Base-by-base conservation (phyloP, 768 basidiomycete genomes). In the Cystobasidium tubakii region DNA sequence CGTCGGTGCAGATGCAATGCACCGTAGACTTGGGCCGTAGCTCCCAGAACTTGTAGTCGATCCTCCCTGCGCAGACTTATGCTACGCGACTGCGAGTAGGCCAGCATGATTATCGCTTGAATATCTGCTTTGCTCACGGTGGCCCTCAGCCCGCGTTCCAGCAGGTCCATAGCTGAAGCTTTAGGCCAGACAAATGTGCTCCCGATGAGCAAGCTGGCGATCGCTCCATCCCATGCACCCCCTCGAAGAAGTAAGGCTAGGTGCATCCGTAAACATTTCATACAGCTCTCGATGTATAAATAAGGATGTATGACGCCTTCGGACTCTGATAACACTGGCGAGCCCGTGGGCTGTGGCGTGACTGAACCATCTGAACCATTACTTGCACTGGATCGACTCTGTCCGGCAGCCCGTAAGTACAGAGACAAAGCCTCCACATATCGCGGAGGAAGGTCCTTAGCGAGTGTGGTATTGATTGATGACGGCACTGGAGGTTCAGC, bases 1-100 rank as follows among this genome's bases (percentile, higher is more conserved):
- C 95, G 95, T 60, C 96, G 85, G 66, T 84, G 85, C 80, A 92
- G 91, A 10, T 91, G 92, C 3, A 99, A 81, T 76, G 87, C 89
- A 13, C 88, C 85, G 80, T 89, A 94, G 57, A 91, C 82, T 75
- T 39, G 25, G 7, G 29, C 27, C 1, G 34, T 33, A 34, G 25
- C n/a, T 15, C n/a, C 50, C 12, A 71, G 34, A 12, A 25, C 1
- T 23, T 31, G 29, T 6, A 71, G 15, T n/a, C 69, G 69, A n/a
- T 23, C 42, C 6, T 43, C 23, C n/a, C n/a, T 4, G 7, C 27
- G n/a, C 17, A 71, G 7, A 19, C 29, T n/a, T 19, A 19, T 12
- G 55, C 55, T 34, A 21, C 31, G 21, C 17, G 27, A 6, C 15
- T 71, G 43, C 25, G 33, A 36, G 39, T 71, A 71, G 17, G 54